Base-by-base conservation (phyloP, 208 protist genomes). In the Angomonas deanei region DNA sequence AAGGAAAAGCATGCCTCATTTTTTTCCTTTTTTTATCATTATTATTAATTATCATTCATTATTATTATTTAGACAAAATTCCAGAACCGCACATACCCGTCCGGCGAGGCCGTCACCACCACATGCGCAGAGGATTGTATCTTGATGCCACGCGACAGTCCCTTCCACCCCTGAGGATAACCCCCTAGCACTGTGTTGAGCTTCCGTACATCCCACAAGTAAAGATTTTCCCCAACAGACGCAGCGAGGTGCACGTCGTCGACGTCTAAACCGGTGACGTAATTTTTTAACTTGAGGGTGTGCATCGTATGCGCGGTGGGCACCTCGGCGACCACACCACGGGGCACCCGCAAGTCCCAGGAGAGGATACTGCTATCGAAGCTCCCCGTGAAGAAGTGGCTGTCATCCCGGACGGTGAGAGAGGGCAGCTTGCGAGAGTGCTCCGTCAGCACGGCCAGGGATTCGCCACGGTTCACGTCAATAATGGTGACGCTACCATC, bases 351-450 rank as follows among this genome's bases (percentile, higher is more conserved):
- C 54, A 86, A 66, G 66, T 94, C 88, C 82, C 88, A 94, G 13
- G 74, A 88, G n/a, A 84, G 68, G 62, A 94, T 86, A 50, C 58
- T 84, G 59, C 80, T 82, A 57, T 94, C 88, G 66, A 91, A 91
- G 34, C 74, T 75, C 17, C 88, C 88, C 2, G 81, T 90, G 63
- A 94, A 91, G 57, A 91, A 91, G 38, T 89, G 77, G 32, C 82
- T 76, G 49, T 82, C 70, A 32, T 90, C 80, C 2, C 78, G 75
- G 26, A 91, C 74, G 31, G 88, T 71, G 28, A 94, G 70, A 6
- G 88, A 74, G n/a, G 88, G 80, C 13, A 92, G 59, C 76, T 94
- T 94, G 30, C 78, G 67, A 11, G 79, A 73, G 70, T 94, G 88
- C 36, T 86, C 70, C 1, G 60, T 65, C 66, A 85, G 68, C 13